Evolutionary conservation across 148 eudicot genomes (phyloP), one percentile per base, ranked within the genome.

Genomic region (Oxyria digyna): DNA sequence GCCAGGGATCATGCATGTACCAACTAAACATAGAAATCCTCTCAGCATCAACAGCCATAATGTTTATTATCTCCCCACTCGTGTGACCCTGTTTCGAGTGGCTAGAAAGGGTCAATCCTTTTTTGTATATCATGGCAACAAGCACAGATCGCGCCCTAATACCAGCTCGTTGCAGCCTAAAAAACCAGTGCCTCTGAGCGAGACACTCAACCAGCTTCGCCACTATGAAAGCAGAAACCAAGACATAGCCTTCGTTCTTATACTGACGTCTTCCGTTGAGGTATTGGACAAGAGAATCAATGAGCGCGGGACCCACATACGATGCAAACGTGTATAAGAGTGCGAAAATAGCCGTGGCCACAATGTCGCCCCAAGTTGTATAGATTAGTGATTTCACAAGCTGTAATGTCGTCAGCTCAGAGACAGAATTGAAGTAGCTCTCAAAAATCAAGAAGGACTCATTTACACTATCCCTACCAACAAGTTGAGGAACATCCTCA

Each of bases 401-500:
- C 76, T 69, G 75, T 43, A 80, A 40, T 15, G 79, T 76, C 23
- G 85, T 81, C 50, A 85, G 62, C 72, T 76, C 71, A 54, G 38
- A 52, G 69, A 40, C 27, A 67, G 71, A 67, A 50, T 80, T 86
- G 21, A 87, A 38, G 59, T 23, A 78, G 45, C 42, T 49, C 18
- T 75, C 71, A 49, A 87, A 75, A 38, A 75, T 31, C 42, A 71
- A 71, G 69, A 77, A 77, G 4, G 89, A 70, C 68, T 71, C 85
- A 38, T 74, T 66, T 42, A 80, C 87, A 67, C 83, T 78, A 67
- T 87, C 86, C 12, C 40, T 40, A 31, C 77, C 77, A 11, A 74
- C 78, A 45, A 87, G 83, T 57, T 80, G 81, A 73, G 93, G 94
- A 74, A 87, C 86, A 76, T 87, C 94, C 75, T 85, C 89, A 67